Conservation (phyloP, 148 eudicot species). For the Persicaria tinctoria region DNA sequence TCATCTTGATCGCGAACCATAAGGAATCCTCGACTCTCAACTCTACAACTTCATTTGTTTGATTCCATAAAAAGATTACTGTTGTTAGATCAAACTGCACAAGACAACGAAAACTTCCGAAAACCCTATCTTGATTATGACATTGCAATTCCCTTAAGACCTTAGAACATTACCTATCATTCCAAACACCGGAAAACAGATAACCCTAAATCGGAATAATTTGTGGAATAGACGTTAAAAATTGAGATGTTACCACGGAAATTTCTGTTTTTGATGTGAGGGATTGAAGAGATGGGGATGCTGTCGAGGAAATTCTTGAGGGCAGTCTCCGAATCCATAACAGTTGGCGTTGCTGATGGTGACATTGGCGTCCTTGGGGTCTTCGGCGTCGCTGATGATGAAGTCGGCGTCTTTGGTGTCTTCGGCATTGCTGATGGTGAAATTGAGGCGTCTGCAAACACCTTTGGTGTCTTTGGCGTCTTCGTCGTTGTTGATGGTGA, state of each 20-base stretch:
- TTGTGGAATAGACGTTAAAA: background rate
- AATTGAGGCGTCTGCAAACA: background rate
- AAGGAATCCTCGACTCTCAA: slow-evolving; percentile 24
- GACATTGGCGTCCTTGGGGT: too few relatives aligned
- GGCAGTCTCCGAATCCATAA: slow-evolving; percentile 10
- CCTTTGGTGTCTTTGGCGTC: background rate
- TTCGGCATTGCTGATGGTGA: background rate
- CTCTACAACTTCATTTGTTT: slow-evolving; percentile 20
- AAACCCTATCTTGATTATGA: too few relatives aligned
- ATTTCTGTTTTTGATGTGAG: slow-evolving; percentile 6
- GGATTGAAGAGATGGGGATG: slow-evolving; percentile 16
- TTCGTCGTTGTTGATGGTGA: background rate
- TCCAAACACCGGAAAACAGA: background rate
- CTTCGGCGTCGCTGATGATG: background rate
- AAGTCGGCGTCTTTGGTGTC: background rate
- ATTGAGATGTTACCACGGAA: background rate
- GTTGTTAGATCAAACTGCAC: background rate
- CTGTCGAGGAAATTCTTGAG: slow-evolving; percentile 8
- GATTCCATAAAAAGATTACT: background rate
- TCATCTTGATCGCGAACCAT: slow-evolving; percentile 20
- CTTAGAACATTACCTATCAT: background rate
- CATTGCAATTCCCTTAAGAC: background rate
- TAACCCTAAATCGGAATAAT: background rate
- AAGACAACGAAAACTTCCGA: background rate
- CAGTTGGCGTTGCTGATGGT: too few relatives aligned